Evolutionary conservation across 2,329 filamentous ascomycete species (phyloP), one percentile per base, ranked within the genome.

Genomic region (Sarocladium brachiariae): DNA sequence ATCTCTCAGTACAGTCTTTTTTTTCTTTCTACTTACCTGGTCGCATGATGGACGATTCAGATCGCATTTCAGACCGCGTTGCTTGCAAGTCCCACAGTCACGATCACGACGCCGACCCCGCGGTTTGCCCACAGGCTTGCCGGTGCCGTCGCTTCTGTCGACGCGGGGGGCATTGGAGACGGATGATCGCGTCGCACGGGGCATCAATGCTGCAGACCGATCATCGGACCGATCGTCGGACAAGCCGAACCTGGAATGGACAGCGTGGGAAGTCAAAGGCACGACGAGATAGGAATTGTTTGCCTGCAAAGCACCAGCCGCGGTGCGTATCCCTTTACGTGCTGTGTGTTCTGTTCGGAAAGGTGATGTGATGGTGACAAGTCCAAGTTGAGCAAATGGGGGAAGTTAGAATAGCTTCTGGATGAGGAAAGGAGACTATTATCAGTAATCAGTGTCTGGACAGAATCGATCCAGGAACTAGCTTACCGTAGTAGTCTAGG

Each of bases 31-130:
- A n/a, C 39, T 25, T 21, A 39, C 35, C 16, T 43, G 21, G 9
- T 19, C 39, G 39, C 39, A 43, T 10, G 39, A 43, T 43, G 39
- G 39, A 3, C 39, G 21, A 37, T 47, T 47, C 10, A 51, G 39
- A 21, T 47, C 50, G 50, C 50, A 47, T 21, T 39, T 51, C 21
- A 51, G 8, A 14, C 23, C 41, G 9, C 50, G 27, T 16, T 23
- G 30, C 39, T 35, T 51, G 33, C 41, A 51, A 6, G 39, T 51
- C 10, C 16, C n/a, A 10, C 50, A 46, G n/a, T 38, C 39, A 13
- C 50, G 39, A 38, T 51, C 50, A 16, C 50, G 50, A 21, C 39
- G 50, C 3, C 31, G 38, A 2, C 41, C 50, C 10, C 39, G 31
- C 9, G 41, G 50, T 34, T 46, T 51, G 10, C 41, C 50, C 7